A percentile compares a stretch with the other conserved stretches of the same genome.
These are phyloP conservation scores for Leccinum uliginosum DNA, from an alignment of 768 basidiomycete genomes.

Conservation along the genomic window DNA sequence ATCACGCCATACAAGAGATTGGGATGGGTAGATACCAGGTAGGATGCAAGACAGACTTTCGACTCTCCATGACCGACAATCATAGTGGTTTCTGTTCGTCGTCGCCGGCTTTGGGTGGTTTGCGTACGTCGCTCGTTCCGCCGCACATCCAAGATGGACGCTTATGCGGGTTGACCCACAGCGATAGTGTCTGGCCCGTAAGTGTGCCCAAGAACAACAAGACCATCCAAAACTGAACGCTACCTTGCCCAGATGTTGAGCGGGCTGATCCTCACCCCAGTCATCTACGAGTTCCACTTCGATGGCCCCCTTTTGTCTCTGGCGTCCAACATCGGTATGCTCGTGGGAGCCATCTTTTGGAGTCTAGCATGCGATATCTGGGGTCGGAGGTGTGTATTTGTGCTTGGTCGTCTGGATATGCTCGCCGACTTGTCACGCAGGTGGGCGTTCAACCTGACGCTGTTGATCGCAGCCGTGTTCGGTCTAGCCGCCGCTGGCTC, in stretches of 20 bases:
- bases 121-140: too few relatives aligned
- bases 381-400: conserved; percentile 44
- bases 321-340: conserved; percentile 48
- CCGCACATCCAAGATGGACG: too few relatives aligned
- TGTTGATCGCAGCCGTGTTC: conserved; percentile 50
- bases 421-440: conserved; percentile 16
- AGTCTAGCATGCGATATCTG: conserved; percentile 48
- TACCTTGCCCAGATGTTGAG: conserved; percentile 30
- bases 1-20: conserved; percentile 46
- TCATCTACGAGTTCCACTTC: conserved; percentile 46
- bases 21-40: conserved; percentile 58
- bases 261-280: conserved; percentile 45
- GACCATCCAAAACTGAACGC: background rate
- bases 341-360: conserved; percentile 49
- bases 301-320: conserved; percentile 46
- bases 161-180: too few relatives aligned
- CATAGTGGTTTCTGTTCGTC: conserved; percentile 38
- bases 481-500: conserved; percentile 48
- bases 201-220: conserved; percentile 4
- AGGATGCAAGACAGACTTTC: background rate
- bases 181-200: conserved; percentile 38
- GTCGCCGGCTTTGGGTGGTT: conserved; percentile 43
- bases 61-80: too few relatives aligned
- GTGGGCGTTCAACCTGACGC: conserved; percentile 52
- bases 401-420: background rate